Base-by-base conservation (phyloP, 768 basidiomycete genomes). In the Suillus decipiens region DNA sequence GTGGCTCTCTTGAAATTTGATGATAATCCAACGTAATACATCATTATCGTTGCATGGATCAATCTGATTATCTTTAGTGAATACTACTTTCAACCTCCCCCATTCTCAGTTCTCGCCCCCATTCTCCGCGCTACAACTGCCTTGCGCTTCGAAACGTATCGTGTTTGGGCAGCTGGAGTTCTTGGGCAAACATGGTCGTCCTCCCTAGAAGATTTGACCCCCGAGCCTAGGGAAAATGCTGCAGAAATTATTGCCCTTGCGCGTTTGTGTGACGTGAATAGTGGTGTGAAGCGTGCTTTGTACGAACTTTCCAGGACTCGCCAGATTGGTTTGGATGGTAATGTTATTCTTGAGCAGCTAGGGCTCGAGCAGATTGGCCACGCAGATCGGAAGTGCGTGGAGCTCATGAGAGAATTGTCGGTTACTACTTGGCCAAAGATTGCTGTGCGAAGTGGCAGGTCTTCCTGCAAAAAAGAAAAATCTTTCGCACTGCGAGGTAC, bases 111-210 rank as follows among this genome's bases (percentile, higher is more conserved):
- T 2, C 59, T 80, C 15, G 72, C 73, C 2, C 67, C 75, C 0
- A 67, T 80, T 48, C 72, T 80, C 8, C 77, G 78, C 33, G 77
- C 73, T 3, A 68, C 80, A 4, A 73, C 72, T 19, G 63, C 72
- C 12, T 75, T 80, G 28, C 45, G 62, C 9, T 81, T 80, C 61
- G 61, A 61, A 1, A 62, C 60, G 2, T 71, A 75, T 50, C 69
- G 71, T 59, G 63, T 60, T 22, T 78, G 72, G 60, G 69, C 79
- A 7, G 60, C 71, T 11, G 64, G 67, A 42, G 66, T 61, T 37
- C 71, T 81, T 10, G 67, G 71, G 36, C 60, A 64, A 33, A 70
- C 73, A 58, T 81, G 76, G 71, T 66, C 76, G 4, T 41, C 56
- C 6, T 57, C 68, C 39, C 67, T 78, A n/a, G 56, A 45, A 2